Conservation (phyloP, 179 eudicot species). For the Patellifolia procumbens region DNA sequence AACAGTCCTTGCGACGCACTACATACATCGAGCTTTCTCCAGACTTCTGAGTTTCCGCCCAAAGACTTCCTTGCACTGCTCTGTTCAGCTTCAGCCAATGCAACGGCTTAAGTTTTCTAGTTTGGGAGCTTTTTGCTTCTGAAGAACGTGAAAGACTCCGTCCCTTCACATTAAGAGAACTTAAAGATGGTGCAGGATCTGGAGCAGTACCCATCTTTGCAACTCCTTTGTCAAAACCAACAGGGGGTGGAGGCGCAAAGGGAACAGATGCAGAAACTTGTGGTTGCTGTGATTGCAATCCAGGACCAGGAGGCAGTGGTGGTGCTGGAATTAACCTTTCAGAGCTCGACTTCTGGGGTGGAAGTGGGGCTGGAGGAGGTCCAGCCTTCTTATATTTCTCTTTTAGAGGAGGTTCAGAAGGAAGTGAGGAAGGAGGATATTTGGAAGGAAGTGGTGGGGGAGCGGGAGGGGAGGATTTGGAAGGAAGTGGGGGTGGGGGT, state of each 20-base stretch:
- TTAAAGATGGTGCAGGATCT: slow-evolving; percentile 45
- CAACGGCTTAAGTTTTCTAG: slow-evolving; percentile 53
- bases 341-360: slow-evolving; percentile 19
- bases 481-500: slow-evolving; percentile 13
- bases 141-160: slow-evolving; percentile 40
- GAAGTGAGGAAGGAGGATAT: slow-evolving; percentile 26
- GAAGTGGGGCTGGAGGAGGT: slow-evolving; percentile 29
- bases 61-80: slow-evolving; percentile 49
- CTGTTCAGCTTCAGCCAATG: slow-evolving; percentile 50
- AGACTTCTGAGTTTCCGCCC: slow-evolving; percentile 45
- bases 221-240: slow-evolving; percentile 30
- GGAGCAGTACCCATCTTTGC: slow-evolving; percentile 28
- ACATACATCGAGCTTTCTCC: slow-evolving; percentile 39
- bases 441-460: too few species aligned
- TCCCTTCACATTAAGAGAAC: slow-evolving; percentile 42
- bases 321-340: slow-evolving; percentile 17
- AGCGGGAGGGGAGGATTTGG: slow-evolving; percentile 25
- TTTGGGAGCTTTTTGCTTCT: slow-evolving; percentile 47
- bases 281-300: slow-evolving; percentile 15
- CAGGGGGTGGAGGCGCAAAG: slow-evolving; percentile 59
- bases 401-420: slow-evolving; percentile 26
- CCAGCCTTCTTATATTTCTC: slow-evolving; percentile 19
- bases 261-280: slow-evolving; percentile 33
- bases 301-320: slow-evolving; percentile 46
- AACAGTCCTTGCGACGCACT: not conserved